Percentiles rank a stretch among this genome's conserved stretches.
These are phyloP conservation scores for Geopyxis carbonaria DNA, from an alignment of 495 filamentous ascomycete genomes.

Conservation along the genomic window DNA sequence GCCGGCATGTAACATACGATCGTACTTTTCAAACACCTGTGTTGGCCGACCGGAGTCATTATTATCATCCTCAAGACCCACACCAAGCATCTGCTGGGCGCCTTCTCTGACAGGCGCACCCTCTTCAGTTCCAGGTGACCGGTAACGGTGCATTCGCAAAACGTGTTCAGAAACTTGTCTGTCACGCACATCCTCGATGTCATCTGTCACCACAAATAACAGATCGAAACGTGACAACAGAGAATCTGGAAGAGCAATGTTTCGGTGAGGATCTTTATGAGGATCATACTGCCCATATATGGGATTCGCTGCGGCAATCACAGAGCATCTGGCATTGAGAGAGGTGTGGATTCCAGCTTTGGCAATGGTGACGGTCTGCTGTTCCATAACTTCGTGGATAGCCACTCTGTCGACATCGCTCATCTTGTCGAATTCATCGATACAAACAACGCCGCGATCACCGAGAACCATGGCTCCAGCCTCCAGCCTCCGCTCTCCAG, in stretches of 20 bases:
- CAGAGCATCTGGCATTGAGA: slow-evolving; percentile 90
- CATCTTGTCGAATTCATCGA: slow-evolving; percentile 99
- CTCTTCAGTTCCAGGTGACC: slow-evolving; percentile 85
- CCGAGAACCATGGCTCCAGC: slow-evolving; percentile 98
- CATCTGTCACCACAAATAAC: slow-evolving; percentile 93
- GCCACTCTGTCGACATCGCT: slow-evolving; percentile 93
- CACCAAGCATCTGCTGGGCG: slow-evolving; percentile 63
- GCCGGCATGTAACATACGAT: slow-evolving; percentile 86
- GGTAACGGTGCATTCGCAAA: slow-evolving; percentile 91
- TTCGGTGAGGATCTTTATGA: slow-evolving; percentile 95
- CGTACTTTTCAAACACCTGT: slow-evolving; percentile 91
- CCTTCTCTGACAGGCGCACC: slow-evolving; percentile 90
- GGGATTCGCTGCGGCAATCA: slow-evolving; percentile 91
- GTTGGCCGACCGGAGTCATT: slow-evolving; percentile 47
- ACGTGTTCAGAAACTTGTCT: slow-evolving; percentile 91
- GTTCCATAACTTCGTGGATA: slow-evolving; percentile 99
- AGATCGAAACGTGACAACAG: slow-evolving; percentile 98
- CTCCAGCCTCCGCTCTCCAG: slow-evolving; percentile 83
- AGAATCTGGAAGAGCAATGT: slow-evolving; percentile 95
- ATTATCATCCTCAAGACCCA: slow-evolving; percentile 68
- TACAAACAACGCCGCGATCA: slow-evolving; percentile 94
- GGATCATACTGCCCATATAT: slow-evolving; percentile 97
- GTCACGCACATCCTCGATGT: slow-evolving; percentile 85
- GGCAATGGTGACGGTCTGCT: slow-evolving; percentile 97
- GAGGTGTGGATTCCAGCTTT: slow-evolving; percentile 98